phyloP scores from a whole-genome alignment of 2,329 filamentous ascomycete species.

The Colletotrichum navitas region DNA sequence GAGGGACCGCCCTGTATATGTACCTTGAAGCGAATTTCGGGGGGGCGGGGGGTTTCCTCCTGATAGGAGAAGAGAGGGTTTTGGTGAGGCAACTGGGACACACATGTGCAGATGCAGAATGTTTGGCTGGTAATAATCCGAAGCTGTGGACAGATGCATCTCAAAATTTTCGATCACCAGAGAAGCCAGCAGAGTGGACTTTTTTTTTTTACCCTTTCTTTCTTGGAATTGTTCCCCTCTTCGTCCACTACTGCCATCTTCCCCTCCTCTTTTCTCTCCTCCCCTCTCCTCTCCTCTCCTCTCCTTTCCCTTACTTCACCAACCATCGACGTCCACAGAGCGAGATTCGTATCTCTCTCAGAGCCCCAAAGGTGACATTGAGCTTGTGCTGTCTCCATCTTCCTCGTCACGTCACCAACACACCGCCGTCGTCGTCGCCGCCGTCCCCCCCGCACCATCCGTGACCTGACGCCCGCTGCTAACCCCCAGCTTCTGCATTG shows the following conservation, averaged over 20 bases:
- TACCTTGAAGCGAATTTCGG: too few species aligned
- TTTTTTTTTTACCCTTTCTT: constrained; percentile 4
- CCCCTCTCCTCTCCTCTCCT: not conserved
- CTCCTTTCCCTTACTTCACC: not conserved
- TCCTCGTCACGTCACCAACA: constrained; percentile 14
- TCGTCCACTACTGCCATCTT: not conserved
- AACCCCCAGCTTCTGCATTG: constrained; percentile 19
- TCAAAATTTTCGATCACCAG: constrained; percentile 38
- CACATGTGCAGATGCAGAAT: constrained; percentile 9
- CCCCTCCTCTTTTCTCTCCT: constrained; percentile 5
- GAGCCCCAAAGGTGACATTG: constrained; percentile 10
- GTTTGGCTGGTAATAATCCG: constrained; percentile 1
- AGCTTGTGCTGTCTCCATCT: constrained; percentile 23
- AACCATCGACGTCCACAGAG: not conserved
- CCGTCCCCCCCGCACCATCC: constrained; percentile 7
- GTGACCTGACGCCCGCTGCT: constrained; percentile 26
- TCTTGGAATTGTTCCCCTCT: not conserved
- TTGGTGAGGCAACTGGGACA: constrained; percentile 21
- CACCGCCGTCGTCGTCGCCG: not conserved
- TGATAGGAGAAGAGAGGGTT: constrained; percentile 6
- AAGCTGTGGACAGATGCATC: constrained; percentile 33
- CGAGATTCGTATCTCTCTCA: not conserved
- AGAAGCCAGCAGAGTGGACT: constrained; percentile 25
- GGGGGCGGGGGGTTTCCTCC: not conserved
- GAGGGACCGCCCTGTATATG: too few species aligned